These are phyloP conservation scores for Blastobotrys petasosporus DNA, from an alignment of 1,139 yeast genomes.

Conservation along the genomic window DNA sequence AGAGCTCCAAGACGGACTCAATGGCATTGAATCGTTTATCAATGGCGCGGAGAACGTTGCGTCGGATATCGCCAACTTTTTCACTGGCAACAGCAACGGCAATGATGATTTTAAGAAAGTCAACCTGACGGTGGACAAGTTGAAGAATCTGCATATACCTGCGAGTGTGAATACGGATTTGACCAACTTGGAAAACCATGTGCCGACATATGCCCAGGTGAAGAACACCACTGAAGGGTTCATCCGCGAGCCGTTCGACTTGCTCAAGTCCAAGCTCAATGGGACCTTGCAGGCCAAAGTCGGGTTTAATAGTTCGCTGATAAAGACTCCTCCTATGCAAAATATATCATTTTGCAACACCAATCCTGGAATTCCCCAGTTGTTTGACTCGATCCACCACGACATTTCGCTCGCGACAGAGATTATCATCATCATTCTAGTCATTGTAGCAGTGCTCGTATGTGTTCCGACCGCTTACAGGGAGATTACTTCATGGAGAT, in stretches of 20 bases:
- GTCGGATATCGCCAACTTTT: constrained; percentile 46
- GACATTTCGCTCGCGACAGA: constrained; percentile 35
- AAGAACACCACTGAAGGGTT: constrained; percentile 44
- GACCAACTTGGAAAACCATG: constrained; percentile 38
- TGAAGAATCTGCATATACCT: constrained; percentile 61
- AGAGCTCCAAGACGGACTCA: constrained; percentile 55
- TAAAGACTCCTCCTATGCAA: constrained; percentile 16
- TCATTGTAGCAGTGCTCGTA: constrained; percentile 36
- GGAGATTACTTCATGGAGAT: constrained; percentile 49
- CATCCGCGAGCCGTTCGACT: constrained; percentile 50
- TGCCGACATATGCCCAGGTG: constrained; percentile 57
- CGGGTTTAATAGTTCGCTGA: constrained; percentile 10
- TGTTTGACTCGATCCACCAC: constrained; percentile 14
- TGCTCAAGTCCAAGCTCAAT: constrained; percentile 40
- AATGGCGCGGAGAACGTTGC: constrained; percentile 37
- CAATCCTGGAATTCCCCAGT: constrained; percentile 12
- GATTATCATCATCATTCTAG: constrained; percentile 38
- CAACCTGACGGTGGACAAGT: constrained; percentile 50
- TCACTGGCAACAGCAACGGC: constrained; percentile 45
- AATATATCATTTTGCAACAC: constrained; percentile 12
- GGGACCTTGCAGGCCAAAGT: constrained; percentile 13
- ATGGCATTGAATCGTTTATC: constrained; percentile 46
- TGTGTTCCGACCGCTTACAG: constrained; percentile 41
- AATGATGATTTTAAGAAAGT: constrained; percentile 38
- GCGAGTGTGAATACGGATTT: constrained; percentile 50